Evolutionary conservation across 2,329 filamentous ascomycete species (phyloP), one percentile per base, ranked within the genome.

Genomic region (Hysterium pulicare): DNA sequence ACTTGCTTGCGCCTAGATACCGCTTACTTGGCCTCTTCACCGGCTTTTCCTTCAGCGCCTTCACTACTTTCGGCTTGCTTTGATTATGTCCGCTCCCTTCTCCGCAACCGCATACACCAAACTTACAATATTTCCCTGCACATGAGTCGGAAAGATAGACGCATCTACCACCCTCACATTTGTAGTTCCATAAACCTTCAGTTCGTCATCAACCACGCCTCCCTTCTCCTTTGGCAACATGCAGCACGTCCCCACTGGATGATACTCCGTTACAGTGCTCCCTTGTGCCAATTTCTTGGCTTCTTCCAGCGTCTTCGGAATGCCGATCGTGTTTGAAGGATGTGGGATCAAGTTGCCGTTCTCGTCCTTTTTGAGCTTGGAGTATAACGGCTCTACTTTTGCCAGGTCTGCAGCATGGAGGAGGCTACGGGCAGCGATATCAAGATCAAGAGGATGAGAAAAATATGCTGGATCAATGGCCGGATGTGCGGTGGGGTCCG

Each of bases 401-500:
- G 61, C 13, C 17, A 58, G 46, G 4, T 37, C 47, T 15, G 68
- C 48, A 31, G 58, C 64, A 22, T 64, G 61, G 11, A 66, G 48
- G 16, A 55, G 36, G 16, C 61, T 54, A 7, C 66, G 62, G 1
- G 67, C 65, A 4, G 67, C 56, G 9, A 75, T 43, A 31, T 73
- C 66, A 9, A 71, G 44, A 41, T 75, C 73, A 4, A 72, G 52
- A 0, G 73, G 69, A 43, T 75, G 68, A 6, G 58, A 60, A 36
- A 74, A 58, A 35, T 72, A 73, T 8, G 60, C 61, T 0, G 68
- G 66, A 49, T 76, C 69, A 40, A 76, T 71, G 2, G 46, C 33
- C 0, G 72, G 71, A 11, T 63, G 49, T 1, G 47, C 56, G 0
- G 50, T 51, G 0, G 66, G 58, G 33, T 71, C 57, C 0, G 66